A percentile compares a stretch with the other conserved stretches of the same genome.
Evolutionary conservation across 768 basidiomycete species (phyloP).

Genomic region (Boletellus emodensis): DNA sequence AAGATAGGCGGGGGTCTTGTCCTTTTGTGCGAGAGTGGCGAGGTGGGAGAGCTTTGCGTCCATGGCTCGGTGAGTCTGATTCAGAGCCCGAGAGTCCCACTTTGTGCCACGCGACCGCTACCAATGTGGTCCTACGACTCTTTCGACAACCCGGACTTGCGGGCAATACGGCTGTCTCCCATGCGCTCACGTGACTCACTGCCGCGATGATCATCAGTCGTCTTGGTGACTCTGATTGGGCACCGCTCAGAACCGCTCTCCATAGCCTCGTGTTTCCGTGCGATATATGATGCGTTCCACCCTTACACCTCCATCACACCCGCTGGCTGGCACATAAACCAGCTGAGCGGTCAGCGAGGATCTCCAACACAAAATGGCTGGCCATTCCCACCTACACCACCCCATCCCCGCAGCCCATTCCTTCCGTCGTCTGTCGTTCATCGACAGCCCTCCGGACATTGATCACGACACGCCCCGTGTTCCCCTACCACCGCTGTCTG

Average conservation of each 20-base stretch:
- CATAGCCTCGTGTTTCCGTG: slow-evolving; percentile 16
- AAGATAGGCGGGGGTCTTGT: slow-evolving; percentile 75
- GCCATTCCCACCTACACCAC: neutral
- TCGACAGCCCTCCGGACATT: slow-evolving; percentile 40
- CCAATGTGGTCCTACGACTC: no score
- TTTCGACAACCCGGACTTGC: no score
- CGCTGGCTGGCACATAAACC: no score
- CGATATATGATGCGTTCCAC: slow-evolving; percentile 6
- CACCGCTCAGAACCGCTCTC: slow-evolving; percentile 10
- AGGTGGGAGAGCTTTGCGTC: slow-evolving; percentile 63
- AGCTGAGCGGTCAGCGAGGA: no score
- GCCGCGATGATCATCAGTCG: neutral
- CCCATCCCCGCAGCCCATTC: slow-evolving; percentile 38
- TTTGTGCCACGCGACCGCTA: no score
- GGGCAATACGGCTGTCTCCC: no score
- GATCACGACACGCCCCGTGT: slow-evolving; percentile 10
- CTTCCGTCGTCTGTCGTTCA: slow-evolving; percentile 22
- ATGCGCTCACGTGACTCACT: neutral
- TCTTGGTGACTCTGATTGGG: slow-evolving; percentile 24
- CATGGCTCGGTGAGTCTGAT: slow-evolving; percentile 38
- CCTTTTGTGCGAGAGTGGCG: slow-evolving; percentile 69
- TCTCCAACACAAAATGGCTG: no score
- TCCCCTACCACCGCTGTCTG: neutral
- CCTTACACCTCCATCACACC: no score
- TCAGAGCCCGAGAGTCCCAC: no score